Conservation (phyloP, 495 filamentous ascomycete species). For the Choiromyces venosus region DNA sequence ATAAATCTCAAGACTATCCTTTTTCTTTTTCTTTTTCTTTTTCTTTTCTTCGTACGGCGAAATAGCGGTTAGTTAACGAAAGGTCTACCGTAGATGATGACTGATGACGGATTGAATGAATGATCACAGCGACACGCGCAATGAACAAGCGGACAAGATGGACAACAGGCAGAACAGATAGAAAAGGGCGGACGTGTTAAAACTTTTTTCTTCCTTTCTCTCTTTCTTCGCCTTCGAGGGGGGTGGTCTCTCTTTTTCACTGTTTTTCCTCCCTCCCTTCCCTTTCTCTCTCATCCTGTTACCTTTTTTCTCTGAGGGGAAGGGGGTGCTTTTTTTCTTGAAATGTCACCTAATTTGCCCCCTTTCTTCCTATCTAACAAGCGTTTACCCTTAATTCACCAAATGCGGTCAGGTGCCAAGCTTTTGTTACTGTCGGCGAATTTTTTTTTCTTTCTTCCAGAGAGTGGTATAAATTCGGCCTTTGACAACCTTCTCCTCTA, state of each 20-base stretch:
- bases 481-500: not conserved
- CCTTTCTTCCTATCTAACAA: slow-evolving; percentile 13
- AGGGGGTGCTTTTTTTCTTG: not conserved
- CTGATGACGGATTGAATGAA: not conserved
- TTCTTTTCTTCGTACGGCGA: not conserved
- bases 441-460: slow-evolving; percentile 21
- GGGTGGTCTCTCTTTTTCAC: slow-evolving; percentile 27
- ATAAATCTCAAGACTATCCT: not conserved
- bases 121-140: slow-evolving; percentile 14
- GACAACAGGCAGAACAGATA: slow-evolving; percentile 13
- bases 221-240: slow-evolving; percentile 24
- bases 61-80: not conserved
- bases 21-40: not conserved
- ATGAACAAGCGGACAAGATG: slow-evolving; percentile 13
- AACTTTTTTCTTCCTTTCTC: slow-evolving; percentile 17
- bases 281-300: slow-evolving; percentile 7
- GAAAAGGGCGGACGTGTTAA: slow-evolving; percentile 20
- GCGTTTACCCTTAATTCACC: not conserved
- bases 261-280: slow-evolving; percentile 29
- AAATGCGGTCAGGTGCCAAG: slow-evolving; percentile 5
- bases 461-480: slow-evolving; percentile 10
- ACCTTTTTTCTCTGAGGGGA: not conserved
- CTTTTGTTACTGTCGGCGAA: slow-evolving; percentile 25
- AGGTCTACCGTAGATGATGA: not conserved
- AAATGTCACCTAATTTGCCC: slow-evolving; percentile 30